Percentiles rank a stretch among this genome's conserved stretches.
phyloP scores from a whole-genome alignment of 495 filamentous ascomycete species.

The Penicillium malachiteum region DNA sequence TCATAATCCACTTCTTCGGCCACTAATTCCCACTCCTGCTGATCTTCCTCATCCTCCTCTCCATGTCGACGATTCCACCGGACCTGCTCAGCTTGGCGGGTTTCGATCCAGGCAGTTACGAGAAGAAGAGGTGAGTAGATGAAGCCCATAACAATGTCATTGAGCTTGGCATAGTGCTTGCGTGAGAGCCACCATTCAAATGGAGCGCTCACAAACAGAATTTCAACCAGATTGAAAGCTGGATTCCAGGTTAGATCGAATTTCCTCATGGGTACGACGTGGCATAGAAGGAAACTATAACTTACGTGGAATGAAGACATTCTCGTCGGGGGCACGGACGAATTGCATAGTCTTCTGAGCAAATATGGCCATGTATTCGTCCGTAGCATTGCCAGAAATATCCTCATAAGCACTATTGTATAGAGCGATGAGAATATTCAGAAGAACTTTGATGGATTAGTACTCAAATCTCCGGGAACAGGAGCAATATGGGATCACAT shows the following conservation, averaged over 20 bases:
- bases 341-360: constrained; percentile 93
- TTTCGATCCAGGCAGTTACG: constrained; percentile 75
- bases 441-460: constrained; percentile 55
- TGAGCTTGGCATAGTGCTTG: constrained; percentile 68
- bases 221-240: constrained; percentile 89
- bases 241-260: neutral
- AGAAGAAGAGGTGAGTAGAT: constrained; percentile 85
- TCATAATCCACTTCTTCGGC: constrained; percentile 71
- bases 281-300: neutral
- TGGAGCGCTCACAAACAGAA: constrained; percentile 72
- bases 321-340: constrained; percentile 94
- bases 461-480: neutral
- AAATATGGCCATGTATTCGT: constrained; percentile 91
- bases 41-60: constrained; percentile 84
- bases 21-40: constrained; percentile 93
- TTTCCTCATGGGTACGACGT: neutral
- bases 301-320: constrained; percentile 87
- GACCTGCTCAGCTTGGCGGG: constrained; percentile 64
- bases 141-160: constrained; percentile 81
- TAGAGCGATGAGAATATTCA: constrained; percentile 93
- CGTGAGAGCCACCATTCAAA: constrained; percentile 94
- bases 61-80: constrained; percentile 69
- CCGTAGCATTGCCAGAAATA: constrained; percentile 89
- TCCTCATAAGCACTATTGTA: constrained; percentile 97
- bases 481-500: constrained; percentile 8